Conservation (phyloP, 176 grass and related monocot genomes). For the Panicum miliaceum region DNA sequence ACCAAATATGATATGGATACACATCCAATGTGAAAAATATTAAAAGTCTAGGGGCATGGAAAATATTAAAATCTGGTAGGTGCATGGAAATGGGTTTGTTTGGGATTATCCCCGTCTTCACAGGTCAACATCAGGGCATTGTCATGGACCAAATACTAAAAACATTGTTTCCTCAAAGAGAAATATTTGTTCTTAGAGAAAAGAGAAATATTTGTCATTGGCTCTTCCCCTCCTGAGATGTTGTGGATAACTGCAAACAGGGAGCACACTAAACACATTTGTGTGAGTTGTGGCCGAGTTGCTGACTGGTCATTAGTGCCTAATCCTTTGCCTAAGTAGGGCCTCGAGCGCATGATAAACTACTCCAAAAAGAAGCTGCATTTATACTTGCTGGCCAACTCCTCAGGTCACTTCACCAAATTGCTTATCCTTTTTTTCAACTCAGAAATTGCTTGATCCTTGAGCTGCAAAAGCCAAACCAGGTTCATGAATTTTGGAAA, state of each 20-base stretch:
- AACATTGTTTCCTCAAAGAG: conserved; percentile 36
- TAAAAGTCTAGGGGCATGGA: conserved; percentile 28
- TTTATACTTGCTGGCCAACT: conserved; percentile 34
- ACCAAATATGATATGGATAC: conserved; percentile 30
- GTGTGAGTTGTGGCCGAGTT: conserved; percentile 22
- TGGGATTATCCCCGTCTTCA: conserved; percentile 55
- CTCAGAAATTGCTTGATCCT: conserved; percentile 12
- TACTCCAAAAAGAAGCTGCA: conserved; percentile 12
- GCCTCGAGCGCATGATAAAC: conserved; percentile 30
- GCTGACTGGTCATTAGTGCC: conserved; percentile 36
- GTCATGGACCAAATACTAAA: conserved; percentile 65
- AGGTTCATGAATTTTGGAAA: conserved; percentile 2
- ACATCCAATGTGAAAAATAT: conserved; percentile 28
- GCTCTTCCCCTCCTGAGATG: conserved; percentile 3
- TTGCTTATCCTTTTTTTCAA: conserved; percentile 4
- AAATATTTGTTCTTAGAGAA: conserved; percentile 1
- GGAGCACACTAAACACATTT: conserved; percentile 37
- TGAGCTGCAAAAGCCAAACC: background rate
- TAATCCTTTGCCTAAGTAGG: conserved; percentile 49
- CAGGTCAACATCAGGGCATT: conserved; percentile 60
- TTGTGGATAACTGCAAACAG: conserved; percentile 7
- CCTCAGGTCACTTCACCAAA: conserved; percentile 29
- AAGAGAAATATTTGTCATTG: background rate
- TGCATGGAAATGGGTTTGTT: conserved; percentile 55
- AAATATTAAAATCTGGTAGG: background rate